Evolutionary conservation across 225 moss, liverwort and hornwort species (phyloP), one percentile per base, ranked within the genome.

Genomic region (Straminergon stramineum): DNA sequence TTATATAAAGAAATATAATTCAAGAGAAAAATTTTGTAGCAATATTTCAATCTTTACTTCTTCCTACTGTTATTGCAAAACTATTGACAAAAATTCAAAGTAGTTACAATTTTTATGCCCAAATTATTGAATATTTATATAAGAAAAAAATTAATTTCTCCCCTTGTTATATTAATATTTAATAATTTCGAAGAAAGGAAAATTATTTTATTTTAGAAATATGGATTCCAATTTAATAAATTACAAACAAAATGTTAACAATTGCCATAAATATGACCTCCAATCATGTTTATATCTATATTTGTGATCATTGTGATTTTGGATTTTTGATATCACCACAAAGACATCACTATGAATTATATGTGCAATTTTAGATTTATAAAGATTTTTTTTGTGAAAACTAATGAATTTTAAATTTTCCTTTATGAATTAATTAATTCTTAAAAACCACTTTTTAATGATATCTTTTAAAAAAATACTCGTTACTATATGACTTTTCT

Each of bases 91-190:
- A 12, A 28, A 28, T 58, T 80, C 28, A 28, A 39, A 39, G 10
- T 39, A 58, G 2, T 27, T 12, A 18, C 5, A 80, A 27, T 26
- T 57, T 26, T 28, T 27, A 18, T 39, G 0, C 13, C 57, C n/a
- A 56, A 79, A 16, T 11, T 7, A 76, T 34, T 53, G 3, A 13
- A 78, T 55, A 15, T 37, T 37, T 48, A 48, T 48, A 52, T 31
- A 32, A 1, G 0, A 13, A 32, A 52, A 32, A 1, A 11, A 7
- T 7, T 37, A 11, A 7, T 7, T 37, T 55, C 0, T 56, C 0
- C 2, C 5, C 37, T 16, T 55, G 0, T 8, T 23, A 15, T 22
- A 53, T 35, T 53, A 15, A 23, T 2, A 53, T 13, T 21, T 22
- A 21, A 53, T 31, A 21, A 15, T 23, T 15, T 78, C 24, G 37